Conservation (phyloP, 2,329 filamentous ascomycete species). For the Ophiostoma ips region DNA sequence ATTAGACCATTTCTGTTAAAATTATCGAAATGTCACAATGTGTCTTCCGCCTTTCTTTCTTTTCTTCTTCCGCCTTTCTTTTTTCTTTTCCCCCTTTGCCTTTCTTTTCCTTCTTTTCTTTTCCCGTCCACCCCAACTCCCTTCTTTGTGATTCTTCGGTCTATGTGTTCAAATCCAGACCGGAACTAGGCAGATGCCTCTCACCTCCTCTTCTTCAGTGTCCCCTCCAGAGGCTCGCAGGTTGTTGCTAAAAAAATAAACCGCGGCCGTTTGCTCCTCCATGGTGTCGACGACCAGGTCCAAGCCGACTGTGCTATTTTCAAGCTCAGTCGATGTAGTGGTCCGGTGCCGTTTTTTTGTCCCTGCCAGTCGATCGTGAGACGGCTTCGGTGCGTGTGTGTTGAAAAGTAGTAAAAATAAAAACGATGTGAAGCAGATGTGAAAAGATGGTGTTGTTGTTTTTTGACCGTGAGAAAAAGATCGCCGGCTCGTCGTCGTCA, state of each 20-base stretch:
- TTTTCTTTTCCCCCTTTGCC: not conserved
- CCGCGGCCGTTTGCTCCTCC: not conserved
- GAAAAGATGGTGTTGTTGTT: not conserved
- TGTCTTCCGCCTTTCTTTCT: not conserved
- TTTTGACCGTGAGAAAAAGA: not conserved
- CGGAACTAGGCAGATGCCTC: not conserved
- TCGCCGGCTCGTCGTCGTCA: not conserved
- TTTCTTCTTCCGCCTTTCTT: not conserved
- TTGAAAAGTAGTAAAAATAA: not conserved
- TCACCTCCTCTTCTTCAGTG: not conserved
- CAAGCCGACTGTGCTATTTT: not conserved
- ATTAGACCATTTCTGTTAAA: constrained; percentile 8
- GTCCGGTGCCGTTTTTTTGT: not conserved
- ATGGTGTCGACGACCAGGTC: not conserved
- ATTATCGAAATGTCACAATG: constrained; percentile 3
- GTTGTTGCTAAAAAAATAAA: not conserved
- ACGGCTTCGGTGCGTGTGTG: not conserved
- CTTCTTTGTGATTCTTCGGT: not conserved
- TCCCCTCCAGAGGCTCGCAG: not conserved
- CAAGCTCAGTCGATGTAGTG: not conserved
- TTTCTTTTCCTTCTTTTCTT: not conserved
- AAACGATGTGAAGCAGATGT: not conserved
- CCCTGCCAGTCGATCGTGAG: not conserved
- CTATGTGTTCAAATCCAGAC: constrained; percentile 3
- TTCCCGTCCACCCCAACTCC: not conserved